Base-by-base conservation (phyloP, 331 rosid genomes). In the Malus hybrid region DNA sequence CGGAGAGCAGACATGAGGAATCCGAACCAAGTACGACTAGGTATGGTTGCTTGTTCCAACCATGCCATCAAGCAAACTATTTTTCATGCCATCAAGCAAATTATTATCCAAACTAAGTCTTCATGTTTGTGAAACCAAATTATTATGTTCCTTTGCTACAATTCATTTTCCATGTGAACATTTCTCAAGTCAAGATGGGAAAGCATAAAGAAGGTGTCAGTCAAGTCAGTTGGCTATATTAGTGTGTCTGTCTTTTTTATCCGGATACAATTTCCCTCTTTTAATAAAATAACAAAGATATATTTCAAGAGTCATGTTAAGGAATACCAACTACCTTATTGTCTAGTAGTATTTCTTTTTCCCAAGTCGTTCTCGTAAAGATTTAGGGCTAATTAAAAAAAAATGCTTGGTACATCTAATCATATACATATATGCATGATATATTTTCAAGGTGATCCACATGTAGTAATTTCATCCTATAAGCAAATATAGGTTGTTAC, bases 1-100 rank as follows among this genome's bases (percentile, higher is more conserved):
- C 78, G 74, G 7, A 81, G 24, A 28, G 84, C 73, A 16, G 84
- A 80, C 77, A 76, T 76, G 27, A 76, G 77, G 48, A 65, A 74
- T 70, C 80, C 80, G 16, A 80, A 76, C 80, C 77, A 70, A 16
- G 80, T 71, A 6, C 74, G 72, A 64, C 70, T 52, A 7, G 80
- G 80, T 36, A 80, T 57, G 32, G 46, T 31, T 31, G 84, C 42
- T 70, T 39, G 24, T 24, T 24, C 77, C 84, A 11, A 80, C 12
- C 77, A 80, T 76, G 7, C 84, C 84, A 65, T 80, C 84, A 42
- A 80, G 68, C 77, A 80, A 62, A 5, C 24, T 24, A 24, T 24
- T 24, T 24, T 24, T 34, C 24, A 24, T 24, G 24, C 24, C 24
- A 24, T 24, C 24, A 39, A 39, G 46, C 46, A 39, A 39, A 39